Evolutionary conservation across 192 early-diverging fungal genomes (phyloP), one percentile per base, ranked within the genome.

Genomic region (Phycomyces blakesleeanus): DNA sequence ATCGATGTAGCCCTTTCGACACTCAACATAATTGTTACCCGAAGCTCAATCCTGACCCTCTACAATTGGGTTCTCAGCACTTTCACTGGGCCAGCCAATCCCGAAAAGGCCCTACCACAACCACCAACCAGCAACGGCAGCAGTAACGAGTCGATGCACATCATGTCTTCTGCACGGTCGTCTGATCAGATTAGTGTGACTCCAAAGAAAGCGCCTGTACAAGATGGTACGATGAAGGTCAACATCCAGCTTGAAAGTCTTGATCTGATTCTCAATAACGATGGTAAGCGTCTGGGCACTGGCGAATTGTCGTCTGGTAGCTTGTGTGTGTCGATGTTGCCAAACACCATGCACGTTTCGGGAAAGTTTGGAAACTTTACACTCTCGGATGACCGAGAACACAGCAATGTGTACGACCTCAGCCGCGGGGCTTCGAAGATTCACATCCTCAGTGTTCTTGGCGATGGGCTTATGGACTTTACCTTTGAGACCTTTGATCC

Each of bases 21-120:
- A 58, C 51, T 92, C 8, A 83, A 85, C 18, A 65, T 95, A 34
- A 82, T 91, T 55, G 76, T 92, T 1, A 85, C 87, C 39, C 82
- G 85, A 42, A 82, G 81, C 49, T 84, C 83, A 29, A 83, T 95
- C 16, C 67, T 92, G 39, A 82, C 81, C 5, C 69, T 89, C 10
- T 91, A 93, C 70, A 86, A 92, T 56, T 91, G 89, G 55, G 80
- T 92, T 11, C 71, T 88, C 39, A 78, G 74, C 41, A 84, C 85
- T 14, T 89, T 89, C 51, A 72, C 68, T 7, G 57, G 51, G 27
- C 69, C 69, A 21, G 20, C 69, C 2, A 56, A n/a, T 38, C n/a
- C 57, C 20, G 2, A 22, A 22, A 50, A 54, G 2, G 38, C n/a
- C 5, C 18, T 3, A 6, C n/a, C n/a, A n/a, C n/a, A n/a, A 10